Conservation (phyloP, 2,329 filamentous ascomycete genomes). For the Zasmidium angulare region DNA sequence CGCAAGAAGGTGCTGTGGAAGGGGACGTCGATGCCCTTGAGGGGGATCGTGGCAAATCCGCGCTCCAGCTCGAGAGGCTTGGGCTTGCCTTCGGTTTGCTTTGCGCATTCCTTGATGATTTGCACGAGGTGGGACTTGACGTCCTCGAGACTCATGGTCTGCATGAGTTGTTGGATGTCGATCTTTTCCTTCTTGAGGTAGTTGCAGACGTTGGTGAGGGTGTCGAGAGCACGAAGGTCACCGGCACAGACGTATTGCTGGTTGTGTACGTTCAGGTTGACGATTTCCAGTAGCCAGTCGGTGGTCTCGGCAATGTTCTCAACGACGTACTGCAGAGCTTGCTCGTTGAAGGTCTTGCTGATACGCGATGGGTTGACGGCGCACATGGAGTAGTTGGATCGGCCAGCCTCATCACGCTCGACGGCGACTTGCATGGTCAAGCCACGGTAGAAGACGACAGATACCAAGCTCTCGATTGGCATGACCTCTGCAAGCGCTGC, state of each 20-base stretch:
- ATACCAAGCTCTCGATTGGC: slow-evolving; percentile 98
- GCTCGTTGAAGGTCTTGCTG: slow-evolving; percentile 97
- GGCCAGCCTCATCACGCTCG: slow-evolving; percentile 86
- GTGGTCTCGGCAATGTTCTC: slow-evolving; percentile 93
- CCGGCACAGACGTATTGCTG: slow-evolving; percentile 69
- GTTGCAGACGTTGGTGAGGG: slow-evolving; percentile 78
- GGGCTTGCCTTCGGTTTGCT: slow-evolving; percentile 85
- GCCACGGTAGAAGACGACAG: slow-evolving; percentile 98
- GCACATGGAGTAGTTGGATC: slow-evolving; percentile 99
- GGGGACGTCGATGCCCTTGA: slow-evolving; percentile 95
- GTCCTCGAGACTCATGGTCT: slow-evolving; percentile 81
- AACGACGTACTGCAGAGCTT: slow-evolving; percentile 93
- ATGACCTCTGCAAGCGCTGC: slow-evolving; percentile 96
- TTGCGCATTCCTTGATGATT: slow-evolving; percentile 86
- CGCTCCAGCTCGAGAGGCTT: slow-evolving; percentile 85
- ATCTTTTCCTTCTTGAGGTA: slow-evolving; percentile 96
- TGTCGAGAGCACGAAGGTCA: slow-evolving; percentile 65
- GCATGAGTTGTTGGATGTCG: slow-evolving; percentile 90
- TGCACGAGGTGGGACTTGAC: slow-evolving; percentile 85
- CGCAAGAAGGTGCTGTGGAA: slow-evolving; percentile 99
- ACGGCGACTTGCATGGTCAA: slow-evolving; percentile 99
- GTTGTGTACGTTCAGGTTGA: slow-evolving; percentile 84
- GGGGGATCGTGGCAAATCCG: slow-evolving; percentile 94
- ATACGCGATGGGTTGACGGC: slow-evolving; percentile 98
- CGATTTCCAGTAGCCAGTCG: slow-evolving; percentile 94